phyloP scores from a whole-genome alignment of 208 protist genomes.

The Trypanosoma mega region DNA sequence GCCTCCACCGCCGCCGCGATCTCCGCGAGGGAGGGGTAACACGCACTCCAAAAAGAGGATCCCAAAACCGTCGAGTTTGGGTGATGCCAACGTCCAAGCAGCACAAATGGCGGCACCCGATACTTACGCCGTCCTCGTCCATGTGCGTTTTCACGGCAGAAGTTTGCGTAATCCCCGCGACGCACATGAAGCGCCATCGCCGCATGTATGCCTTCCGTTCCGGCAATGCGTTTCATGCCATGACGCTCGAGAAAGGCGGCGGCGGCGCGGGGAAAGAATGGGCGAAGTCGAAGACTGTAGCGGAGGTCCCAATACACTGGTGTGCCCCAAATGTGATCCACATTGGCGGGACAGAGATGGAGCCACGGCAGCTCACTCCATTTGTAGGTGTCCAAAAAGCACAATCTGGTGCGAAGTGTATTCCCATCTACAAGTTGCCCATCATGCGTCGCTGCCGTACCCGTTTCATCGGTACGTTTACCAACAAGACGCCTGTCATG shows the following conservation, averaged over 20 bases:
- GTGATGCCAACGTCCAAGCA: neutral
- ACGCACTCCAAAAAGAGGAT: slow-evolving; percentile 6
- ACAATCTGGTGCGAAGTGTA: slow-evolving; percentile 22
- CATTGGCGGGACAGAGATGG: slow-evolving; percentile 9
- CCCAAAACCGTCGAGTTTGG: slow-evolving; percentile 7
- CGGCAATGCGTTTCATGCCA: slow-evolving; percentile 1
- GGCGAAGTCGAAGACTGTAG: slow-evolving; percentile 3
- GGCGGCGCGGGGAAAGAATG: slow-evolving; percentile 16
- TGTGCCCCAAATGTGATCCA: slow-evolving; percentile 27
- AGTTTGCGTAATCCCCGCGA: slow-evolving; percentile 31
- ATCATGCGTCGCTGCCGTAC: neutral
- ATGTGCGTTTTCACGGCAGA: slow-evolving; percentile 27
- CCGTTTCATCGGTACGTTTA: neutral
- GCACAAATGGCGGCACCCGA: slow-evolving; percentile 16
- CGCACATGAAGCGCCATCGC: slow-evolving; percentile 21
- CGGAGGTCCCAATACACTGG: slow-evolving; percentile 22
- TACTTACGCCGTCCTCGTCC: slow-evolving; percentile 14
- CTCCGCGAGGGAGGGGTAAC: slow-evolving; percentile 9
- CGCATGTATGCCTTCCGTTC: neutral
- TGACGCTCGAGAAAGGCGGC: slow-evolving; percentile 15
- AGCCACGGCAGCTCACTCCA: slow-evolving; percentile 30
- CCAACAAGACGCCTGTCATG: neutral
- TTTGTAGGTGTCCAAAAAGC: slow-evolving; percentile 24
- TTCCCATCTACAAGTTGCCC: neutral
- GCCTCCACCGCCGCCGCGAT: neutral